Conservation (phyloP, 2,329 filamentous ascomycete species). For the Trichoderma brevicompactum region DNA sequence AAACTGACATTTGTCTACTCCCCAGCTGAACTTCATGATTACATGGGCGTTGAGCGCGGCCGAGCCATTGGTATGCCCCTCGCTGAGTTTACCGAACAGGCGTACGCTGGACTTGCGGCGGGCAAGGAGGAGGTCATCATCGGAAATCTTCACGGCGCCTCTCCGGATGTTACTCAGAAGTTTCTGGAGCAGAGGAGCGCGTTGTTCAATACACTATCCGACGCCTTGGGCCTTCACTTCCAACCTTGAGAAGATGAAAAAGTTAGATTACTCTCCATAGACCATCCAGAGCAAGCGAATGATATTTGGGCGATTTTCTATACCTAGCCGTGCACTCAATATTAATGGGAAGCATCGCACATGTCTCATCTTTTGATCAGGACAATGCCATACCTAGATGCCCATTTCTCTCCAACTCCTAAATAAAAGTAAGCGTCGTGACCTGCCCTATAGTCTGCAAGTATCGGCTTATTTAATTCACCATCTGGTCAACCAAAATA, state of each 20-base stretch:
- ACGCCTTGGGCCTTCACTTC: background rate
- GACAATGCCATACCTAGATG: too few relatives aligned
- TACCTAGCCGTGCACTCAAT: background rate
- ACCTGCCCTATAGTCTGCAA: too few relatives aligned
- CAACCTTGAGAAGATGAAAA: background rate
- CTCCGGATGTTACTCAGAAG: background rate
- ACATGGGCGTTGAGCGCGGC: slow-evolving; percentile 18
- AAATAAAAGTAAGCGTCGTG: too few relatives aligned
- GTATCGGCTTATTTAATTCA: too few relatives aligned
- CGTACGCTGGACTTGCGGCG: slow-evolving; percentile 15
- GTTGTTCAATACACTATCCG: slow-evolving; percentile 7
- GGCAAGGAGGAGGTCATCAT: slow-evolving; percentile 23
- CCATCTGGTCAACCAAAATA: too few relatives aligned
- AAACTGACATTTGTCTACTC: background rate
- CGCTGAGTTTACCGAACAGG: slow-evolving; percentile 19
- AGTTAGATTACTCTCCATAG: too few relatives aligned
- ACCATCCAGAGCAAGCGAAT: background rate
- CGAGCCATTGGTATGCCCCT: slow-evolving; percentile 23
- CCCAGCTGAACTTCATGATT: slow-evolving; percentile 24
- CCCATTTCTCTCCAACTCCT: too few relatives aligned
- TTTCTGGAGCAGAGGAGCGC: slow-evolving; percentile 6
- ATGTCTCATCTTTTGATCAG: background rate
- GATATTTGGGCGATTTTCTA: background rate
- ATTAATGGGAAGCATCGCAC: too few relatives aligned
- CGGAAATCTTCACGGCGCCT: background rate